Evolutionary conservation across 805 yeast genomes (phyloP), one percentile per base, ranked within the genome.

Genomic region (Cyberlindnera lachancei): DNA sequence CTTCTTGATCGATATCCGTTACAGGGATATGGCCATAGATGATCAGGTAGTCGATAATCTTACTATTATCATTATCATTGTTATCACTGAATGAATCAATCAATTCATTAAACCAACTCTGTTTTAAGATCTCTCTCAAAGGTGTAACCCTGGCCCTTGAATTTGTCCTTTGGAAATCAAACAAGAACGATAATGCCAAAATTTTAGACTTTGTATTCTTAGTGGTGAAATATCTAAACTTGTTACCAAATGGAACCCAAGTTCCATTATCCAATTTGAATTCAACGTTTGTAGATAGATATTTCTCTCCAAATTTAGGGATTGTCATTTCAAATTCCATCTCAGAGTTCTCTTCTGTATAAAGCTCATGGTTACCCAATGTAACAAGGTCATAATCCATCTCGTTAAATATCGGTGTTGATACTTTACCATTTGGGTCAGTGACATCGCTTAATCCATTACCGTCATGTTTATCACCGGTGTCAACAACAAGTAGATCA

Each of bases 401-500:
- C 36, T 64, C 59, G 43, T 69, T 70, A 52, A 88, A 83, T 0
- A 88, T 66, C 2, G 66, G 64, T 18, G 77, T 69, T 1, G 92
- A 72, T 12, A 63, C 54, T 5, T 58, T 46, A 0, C 96, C 97
- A 50, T 79, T 81, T 3, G 90, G 84, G 3, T 21, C 34, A 0
- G 95, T 79, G 11, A 81, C 75, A 58, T 90, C 96, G 24, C 85
- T 70, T 10, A 87, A 58, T 0, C 97, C 97, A 52, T 86, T 88
- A 1, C 97, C 97, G 55, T 90, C 97, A 46, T 85, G 95, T 40
- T 85, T 76, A 56, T 90, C 97, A 5, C 97, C 97, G 1, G 94
- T 76, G 50, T 90, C 97, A 3, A 90, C 67, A 5, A 87, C 48
- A 4, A 90, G 45, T 14, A 88, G 52, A 49, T 90, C 97, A 14